Evolutionary conservation across 768 basidiomycete species (phyloP), one percentile per base, ranked within the genome.

Genomic region (Boletus reticuloceps): DNA sequence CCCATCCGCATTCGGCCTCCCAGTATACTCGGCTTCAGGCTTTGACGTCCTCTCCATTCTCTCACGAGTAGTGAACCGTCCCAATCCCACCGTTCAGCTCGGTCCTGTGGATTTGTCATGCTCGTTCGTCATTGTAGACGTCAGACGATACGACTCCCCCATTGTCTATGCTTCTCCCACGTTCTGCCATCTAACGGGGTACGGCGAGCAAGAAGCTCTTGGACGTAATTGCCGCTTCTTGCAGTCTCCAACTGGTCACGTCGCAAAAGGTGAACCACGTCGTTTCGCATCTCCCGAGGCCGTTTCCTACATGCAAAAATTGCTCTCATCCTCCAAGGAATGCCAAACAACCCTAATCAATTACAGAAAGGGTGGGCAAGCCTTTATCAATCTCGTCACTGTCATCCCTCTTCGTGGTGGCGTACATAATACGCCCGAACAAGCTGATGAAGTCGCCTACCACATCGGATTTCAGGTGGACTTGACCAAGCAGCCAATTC

Each of bases 401-500:
- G 82, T 98, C 64, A 89, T 98, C 37, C 96, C 97, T 17, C 81
- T 98, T 55, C 68, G 77, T 0, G 91, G 88, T 9, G 90, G 83
- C 54, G 75, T 63, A 54, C 60, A 53, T 72, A 78, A 68, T 65
- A 60, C 31, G 40, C 72, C 59, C 59, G 78, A 83, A 41, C 86
- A 85, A 59, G 78, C 79, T 37, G 82, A 84, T 51, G 88, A 95
- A 43, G 79, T 91, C 39, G 85, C 83, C 10, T 96, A 89, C 68
- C 88, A 91, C 64, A 87, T 99, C 48, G 97, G 97, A 1, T 98
- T 99, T 77, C 94, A 99, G 72, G 89, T 97, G 52, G 93, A 98
- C 71, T 77, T 99, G 47, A 85, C 85, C 17, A 84, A 88, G 64
- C 93, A 95, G 73, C 94, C 93, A 3, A 84, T 84, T 60, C 83